Percentiles rank a stretch among this genome's conserved stretches.
Conservation (phyloP, 345 rosid species). For the Populus deltoides region DNA sequence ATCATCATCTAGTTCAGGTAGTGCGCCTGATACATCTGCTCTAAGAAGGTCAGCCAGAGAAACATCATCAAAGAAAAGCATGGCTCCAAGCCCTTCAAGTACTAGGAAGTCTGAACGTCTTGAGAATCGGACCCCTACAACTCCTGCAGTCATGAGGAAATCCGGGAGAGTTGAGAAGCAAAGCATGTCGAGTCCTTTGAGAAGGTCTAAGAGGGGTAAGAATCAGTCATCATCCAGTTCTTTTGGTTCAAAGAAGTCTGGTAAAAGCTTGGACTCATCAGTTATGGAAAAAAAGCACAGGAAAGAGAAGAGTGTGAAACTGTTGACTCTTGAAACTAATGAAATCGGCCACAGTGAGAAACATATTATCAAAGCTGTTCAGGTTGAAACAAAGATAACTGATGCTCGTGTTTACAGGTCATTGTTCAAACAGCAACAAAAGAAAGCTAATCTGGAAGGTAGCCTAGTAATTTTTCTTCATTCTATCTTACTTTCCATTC, state of each 20-base stretch:
- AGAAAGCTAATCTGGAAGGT: constrained; percentile 26
- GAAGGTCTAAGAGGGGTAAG: constrained; percentile 59
- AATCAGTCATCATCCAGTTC: constrained; percentile 33
- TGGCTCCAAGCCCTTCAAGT: constrained; percentile 8
- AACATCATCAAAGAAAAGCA: constrained; percentile 27
- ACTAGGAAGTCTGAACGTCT: constrained; percentile 53
- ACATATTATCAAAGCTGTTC: neutral
- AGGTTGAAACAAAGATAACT: constrained; percentile 15
- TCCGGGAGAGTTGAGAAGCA: constrained; percentile 41
- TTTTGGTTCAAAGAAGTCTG: constrained; percentile 33
- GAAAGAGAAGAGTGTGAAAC: constrained; percentile 34
- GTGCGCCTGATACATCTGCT: constrained; percentile 28
- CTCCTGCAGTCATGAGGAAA: constrained; percentile 34
- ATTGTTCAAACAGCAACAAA: constrained; percentile 31
- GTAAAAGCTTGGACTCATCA: constrained; percentile 23
- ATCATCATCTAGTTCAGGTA: constrained; percentile 23
- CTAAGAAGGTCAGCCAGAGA: constrained; percentile 56
- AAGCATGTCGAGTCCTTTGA: constrained; percentile 36
- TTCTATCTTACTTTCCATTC: too few species aligned
- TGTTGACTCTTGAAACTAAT: constrained; percentile 27
- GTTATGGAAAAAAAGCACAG: constrained; percentile 30
- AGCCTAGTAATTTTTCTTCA: neutral
- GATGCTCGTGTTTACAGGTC: constrained; percentile 47
- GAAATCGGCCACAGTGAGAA: constrained; percentile 20
- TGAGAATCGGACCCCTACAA: constrained; percentile 40